Evolutionary conservation across 805 yeast genomes (phyloP).

Genomic region (Zygoascus biomembranicola): DNA sequence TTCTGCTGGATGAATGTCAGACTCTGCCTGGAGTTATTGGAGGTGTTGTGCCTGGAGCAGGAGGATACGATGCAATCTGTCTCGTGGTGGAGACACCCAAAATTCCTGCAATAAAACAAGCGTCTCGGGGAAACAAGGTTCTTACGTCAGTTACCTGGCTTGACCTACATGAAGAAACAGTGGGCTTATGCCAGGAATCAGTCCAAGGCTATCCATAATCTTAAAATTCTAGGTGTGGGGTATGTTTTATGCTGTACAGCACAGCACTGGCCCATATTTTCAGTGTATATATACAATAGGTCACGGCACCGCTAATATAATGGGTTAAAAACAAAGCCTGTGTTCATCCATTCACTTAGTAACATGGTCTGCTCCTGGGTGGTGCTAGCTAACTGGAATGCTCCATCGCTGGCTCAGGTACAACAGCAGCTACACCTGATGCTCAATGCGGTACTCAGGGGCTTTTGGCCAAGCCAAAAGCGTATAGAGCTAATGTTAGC

Average conservation of each 20-base stretch:
- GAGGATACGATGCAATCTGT: slow-evolving; percentile 92
- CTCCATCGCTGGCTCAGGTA: no score
- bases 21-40: slow-evolving; percentile 67
- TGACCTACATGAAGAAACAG: slow-evolving; percentile 10
- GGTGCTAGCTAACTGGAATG: no score
- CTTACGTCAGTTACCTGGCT: slow-evolving; percentile 10
- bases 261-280: not conserved
- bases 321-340: no score
- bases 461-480: no score
- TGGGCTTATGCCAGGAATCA: slow-evolving; percentile 6
- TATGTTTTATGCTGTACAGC: not conserved
- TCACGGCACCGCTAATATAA: no score
- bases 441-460: no score
- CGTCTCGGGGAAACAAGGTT: not conserved
- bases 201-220: not conserved
- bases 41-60: slow-evolving; percentile 99
- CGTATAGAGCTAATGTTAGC: no score
- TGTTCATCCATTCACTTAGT: no score
- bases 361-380: no score
- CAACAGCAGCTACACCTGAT: no score
- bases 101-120: slow-evolving; percentile 22
- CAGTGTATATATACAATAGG: not conserved
- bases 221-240: not conserved
- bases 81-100: slow-evolving; percentile 49
- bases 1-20: slow-evolving; percentile 50